A percentile compares a stretch with the other conserved stretches of the same genome.
Evolutionary conservation across 2,329 filamentous ascomycete species (phyloP).

Genomic region (Botrytis sinoallii): DNA sequence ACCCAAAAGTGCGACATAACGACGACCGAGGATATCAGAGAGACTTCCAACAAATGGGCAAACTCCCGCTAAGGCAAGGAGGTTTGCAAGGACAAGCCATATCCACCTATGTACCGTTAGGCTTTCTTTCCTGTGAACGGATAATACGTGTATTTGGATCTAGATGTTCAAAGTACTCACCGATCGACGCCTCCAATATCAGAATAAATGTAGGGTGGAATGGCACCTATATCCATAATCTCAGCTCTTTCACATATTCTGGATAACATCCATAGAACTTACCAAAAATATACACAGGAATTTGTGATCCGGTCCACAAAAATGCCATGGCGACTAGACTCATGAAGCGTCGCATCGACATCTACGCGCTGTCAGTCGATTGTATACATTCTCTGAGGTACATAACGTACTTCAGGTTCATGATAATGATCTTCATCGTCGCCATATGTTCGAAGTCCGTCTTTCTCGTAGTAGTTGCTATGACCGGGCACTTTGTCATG

Average conservation of each 20-base stretch:
- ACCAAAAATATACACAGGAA: slow-evolving; percentile 54
- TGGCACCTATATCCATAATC: slow-evolving; percentile 38
- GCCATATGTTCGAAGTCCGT: slow-evolving; percentile 44
- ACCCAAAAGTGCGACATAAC: slow-evolving; percentile 56
- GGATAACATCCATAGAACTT: not conserved
- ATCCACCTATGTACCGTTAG: slow-evolving; percentile 29
- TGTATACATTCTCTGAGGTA: too few species aligned
- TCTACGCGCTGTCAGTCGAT: slow-evolving; percentile 45
- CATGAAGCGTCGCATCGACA: slow-evolving; percentile 58
- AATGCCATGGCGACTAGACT: slow-evolving; percentile 56
- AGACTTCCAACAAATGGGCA: slow-evolving; percentile 65
- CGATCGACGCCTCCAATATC: slow-evolving; percentile 53
- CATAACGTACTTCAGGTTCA: slow-evolving; percentile 43
- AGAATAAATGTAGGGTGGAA: slow-evolving; percentile 53
- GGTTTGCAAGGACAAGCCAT: slow-evolving; percentile 45
- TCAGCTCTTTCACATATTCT: not conserved
- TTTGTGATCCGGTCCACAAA: slow-evolving; percentile 59
- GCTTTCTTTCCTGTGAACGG: not conserved
- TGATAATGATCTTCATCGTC: slow-evolving; percentile 48
- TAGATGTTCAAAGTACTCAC: not conserved
- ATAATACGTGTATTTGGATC: not conserved
- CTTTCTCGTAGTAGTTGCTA: slow-evolving; percentile 25
- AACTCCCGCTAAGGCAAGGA: slow-evolving; percentile 54
- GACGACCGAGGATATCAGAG: slow-evolving; percentile 61
- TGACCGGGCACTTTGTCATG: slow-evolving; percentile 28